A percentile compares a stretch with the other conserved stretches of the same genome.
Evolutionary conservation across 345 rosid genomes (phyloP).

Genomic region (Iberis pinnata): DNA sequence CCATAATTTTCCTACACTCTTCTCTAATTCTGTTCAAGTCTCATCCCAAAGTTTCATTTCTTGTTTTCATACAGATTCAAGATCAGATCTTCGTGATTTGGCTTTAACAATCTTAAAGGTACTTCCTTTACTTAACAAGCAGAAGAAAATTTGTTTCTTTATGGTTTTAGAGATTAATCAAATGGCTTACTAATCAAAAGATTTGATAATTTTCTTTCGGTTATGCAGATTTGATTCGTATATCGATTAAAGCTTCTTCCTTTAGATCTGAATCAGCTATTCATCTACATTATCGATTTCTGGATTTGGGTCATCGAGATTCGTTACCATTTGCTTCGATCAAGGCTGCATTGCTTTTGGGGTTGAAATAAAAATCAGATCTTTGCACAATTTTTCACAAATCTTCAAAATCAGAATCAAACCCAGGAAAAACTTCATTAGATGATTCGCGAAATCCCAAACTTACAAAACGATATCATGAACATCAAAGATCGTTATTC

Average conservation of each 20-base stretch:
- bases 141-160: not conserved
- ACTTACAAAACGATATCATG: slow-evolving; percentile 20
- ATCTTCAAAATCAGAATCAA: slow-evolving; percentile 1
- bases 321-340: slow-evolving; percentile 17
- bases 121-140: not conserved
- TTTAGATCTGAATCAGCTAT: not conserved
- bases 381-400: not conserved
- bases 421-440: not conserved
- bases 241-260: too few relatives aligned
- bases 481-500: slow-evolving; percentile 14
- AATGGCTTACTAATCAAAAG: slow-evolving; percentile 2
- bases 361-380: not conserved
- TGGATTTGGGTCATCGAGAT: not conserved
- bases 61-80: not conserved
- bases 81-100: too few relatives aligned
- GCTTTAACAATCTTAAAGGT: slow-evolving; percentile 12
- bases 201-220: not conserved
- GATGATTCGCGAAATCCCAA: slow-evolving; percentile 20
- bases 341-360: not conserved
- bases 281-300: not conserved
- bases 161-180: too few relatives aligned
- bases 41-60: not conserved
- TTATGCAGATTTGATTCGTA: too few relatives aligned
- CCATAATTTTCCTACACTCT: not conserved
- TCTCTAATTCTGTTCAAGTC: not conserved